These are phyloP conservation scores for Pyrenochaeta sp. DNA, from an alignment of 2,329 filamentous ascomycete genomes.

Conservation along the genomic window DNA sequence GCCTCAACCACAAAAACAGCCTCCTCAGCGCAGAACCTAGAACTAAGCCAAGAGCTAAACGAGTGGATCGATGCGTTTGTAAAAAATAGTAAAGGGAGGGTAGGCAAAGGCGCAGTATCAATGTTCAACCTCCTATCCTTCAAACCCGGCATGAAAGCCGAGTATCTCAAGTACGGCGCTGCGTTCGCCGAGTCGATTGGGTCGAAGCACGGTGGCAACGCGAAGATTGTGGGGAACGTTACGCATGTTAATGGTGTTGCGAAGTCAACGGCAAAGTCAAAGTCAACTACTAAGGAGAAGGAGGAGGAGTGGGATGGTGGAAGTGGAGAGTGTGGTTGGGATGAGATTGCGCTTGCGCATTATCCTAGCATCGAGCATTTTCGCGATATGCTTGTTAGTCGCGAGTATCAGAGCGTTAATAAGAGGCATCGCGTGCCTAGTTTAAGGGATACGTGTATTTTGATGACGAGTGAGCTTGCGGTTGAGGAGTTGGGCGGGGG, in stretches of 20 bases:
- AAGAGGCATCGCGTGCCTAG: constrained; percentile 60
- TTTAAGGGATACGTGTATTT: constrained; percentile 61
- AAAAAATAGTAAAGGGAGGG: constrained; percentile 10
- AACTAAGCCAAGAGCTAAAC: constrained; percentile 61
- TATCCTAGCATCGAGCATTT: constrained; percentile 70
- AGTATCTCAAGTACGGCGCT: constrained; percentile 67
- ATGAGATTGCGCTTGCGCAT: constrained; percentile 71
- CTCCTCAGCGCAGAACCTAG: constrained; percentile 50
- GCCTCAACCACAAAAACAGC: constrained; percentile 20
- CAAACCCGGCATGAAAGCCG: constrained; percentile 58
- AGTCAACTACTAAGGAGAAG: constrained; percentile 18
- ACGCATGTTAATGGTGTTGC: constrained; percentile 38
- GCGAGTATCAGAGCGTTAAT: constrained; percentile 68
- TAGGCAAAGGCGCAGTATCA: constrained; percentile 58
- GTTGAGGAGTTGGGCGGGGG: constrained; percentile 26
- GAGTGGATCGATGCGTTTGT: constrained; percentile 58
- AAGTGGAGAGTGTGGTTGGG: constrained; percentile 55
- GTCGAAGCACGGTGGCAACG: constrained; percentile 62
- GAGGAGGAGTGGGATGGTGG: background rate
- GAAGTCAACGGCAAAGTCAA: background rate
- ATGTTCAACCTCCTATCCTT: constrained; percentile 73
- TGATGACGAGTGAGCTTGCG: constrained; percentile 63
- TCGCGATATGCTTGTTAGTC: constrained; percentile 66
- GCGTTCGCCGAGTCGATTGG: constrained; percentile 62
- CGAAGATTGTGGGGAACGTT: constrained; percentile 70